Evolutionary conservation across 2,329 filamentous ascomycete genomes (phyloP).

Genomic region (Knoxdaviesia capensis): DNA sequence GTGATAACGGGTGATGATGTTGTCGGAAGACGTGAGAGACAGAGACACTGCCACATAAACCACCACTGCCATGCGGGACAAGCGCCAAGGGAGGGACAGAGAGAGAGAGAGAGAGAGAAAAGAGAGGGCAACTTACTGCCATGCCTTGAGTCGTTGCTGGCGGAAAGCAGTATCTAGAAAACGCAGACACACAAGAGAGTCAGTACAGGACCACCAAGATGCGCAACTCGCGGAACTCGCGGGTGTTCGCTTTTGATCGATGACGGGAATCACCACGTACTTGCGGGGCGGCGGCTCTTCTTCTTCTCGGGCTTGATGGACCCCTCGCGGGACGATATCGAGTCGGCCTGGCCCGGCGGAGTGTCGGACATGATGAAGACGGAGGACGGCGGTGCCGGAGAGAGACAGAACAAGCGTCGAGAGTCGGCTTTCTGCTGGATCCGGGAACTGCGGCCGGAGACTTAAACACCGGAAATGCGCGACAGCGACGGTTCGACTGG

Average conservation of each 20-base stretch:
- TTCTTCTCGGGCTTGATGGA: conserved; percentile 47
- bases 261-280: conserved; percentile 29
- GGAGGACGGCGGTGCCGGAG: neutral
- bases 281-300: conserved; percentile 83
- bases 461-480: too few relatives aligned
- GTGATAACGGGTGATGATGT: too few relatives aligned
- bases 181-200: neutral
- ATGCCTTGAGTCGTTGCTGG: conserved; percentile 92
- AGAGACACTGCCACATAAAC: too few relatives aligned
- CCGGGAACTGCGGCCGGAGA: too few relatives aligned
- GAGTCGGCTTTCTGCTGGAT: too few relatives aligned
- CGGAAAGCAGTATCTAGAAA: conserved; percentile 76
- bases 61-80: too few relatives aligned
- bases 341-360: conserved; percentile 26
- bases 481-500: too few relatives aligned
- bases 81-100: conserved; percentile 20
- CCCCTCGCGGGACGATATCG: conserved; percentile 33
- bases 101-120: conserved; percentile 57
- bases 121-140: conserved; percentile 51
- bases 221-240: neutral
- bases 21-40: too few relatives aligned
- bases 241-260: neutral
- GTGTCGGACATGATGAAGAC: conserved; percentile 25
- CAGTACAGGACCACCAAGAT: neutral
- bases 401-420: too few relatives aligned